Evolutionary conservation across 129 eudicot genomes (phyloP).

Genomic region (Erigeron canadensis): DNA sequence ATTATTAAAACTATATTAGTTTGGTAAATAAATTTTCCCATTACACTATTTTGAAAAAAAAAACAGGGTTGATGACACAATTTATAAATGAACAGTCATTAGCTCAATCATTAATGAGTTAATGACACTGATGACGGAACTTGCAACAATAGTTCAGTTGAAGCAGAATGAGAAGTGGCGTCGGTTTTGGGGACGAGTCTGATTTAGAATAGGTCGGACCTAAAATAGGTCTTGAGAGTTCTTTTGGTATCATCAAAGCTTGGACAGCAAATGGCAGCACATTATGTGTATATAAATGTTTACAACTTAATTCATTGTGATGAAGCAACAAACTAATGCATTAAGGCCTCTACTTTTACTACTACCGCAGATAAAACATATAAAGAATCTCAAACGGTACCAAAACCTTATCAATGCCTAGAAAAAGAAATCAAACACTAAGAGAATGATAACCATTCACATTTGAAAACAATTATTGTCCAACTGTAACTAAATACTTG

Average conservation of each 20-base stretch:
- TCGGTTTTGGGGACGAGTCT: neutral
- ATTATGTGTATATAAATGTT: neutral
- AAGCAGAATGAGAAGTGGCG: slow-evolving; percentile 11
- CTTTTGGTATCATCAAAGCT: neutral
- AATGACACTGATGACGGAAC: too few relatives aligned
- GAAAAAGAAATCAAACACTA: neutral
- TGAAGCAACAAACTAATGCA: too few relatives aligned
- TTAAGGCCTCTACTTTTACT: too few relatives aligned
- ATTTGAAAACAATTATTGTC: neutral
- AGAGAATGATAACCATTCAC: neutral
- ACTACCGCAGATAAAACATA: neutral
- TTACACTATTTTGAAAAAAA: too few relatives aligned
- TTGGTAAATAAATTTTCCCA: too few relatives aligned
- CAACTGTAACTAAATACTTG: neutral
- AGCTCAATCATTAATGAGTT: too few relatives aligned
- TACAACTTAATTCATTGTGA: too few relatives aligned
- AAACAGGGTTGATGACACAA: too few relatives aligned
- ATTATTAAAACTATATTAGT: too few relatives aligned
- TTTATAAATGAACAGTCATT: too few relatives aligned
- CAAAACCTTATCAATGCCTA: slow-evolving; percentile 10
- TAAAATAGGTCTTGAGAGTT: neutral
- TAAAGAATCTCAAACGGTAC: neutral
- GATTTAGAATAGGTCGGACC: slow-evolving; percentile 1
- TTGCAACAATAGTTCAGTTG: neutral
- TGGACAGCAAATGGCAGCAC: neutral